Conservation (phyloP, 768 basidiomycete genomes). For the Suillus clintonianus region DNA sequence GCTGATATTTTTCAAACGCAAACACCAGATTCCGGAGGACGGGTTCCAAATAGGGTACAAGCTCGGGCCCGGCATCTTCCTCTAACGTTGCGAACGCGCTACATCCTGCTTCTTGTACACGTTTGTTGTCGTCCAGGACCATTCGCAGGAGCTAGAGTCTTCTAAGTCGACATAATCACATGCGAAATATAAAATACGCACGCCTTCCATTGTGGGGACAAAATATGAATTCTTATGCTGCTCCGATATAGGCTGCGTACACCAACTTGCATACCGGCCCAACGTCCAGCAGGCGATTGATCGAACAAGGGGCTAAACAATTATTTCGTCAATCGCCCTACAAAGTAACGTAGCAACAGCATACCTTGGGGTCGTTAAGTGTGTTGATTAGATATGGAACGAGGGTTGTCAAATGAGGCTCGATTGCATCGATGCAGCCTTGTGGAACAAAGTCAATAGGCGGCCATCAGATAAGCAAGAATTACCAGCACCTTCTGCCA, state of each 20-base stretch:
- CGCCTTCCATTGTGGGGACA: constrained; percentile 98
- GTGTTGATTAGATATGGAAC: constrained; percentile 92
- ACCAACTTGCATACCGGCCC: constrained; percentile 99
- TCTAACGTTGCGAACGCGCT: constrained; percentile 98
- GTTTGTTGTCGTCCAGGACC: constrained; percentile 98
- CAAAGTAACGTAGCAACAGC: constrained; percentile 15
- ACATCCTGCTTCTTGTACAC: constrained; percentile 98
- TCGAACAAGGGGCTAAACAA: constrained; percentile 83
- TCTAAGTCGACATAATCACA: constrained; percentile 2
- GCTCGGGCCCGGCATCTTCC: constrained; percentile 90
- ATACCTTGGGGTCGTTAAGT: constrained; percentile 88
- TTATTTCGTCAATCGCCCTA: constrained; percentile 7
- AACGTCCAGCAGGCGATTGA: constrained; percentile 99
- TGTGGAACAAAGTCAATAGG: constrained; percentile 12
- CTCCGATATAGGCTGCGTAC: constrained; percentile 78
- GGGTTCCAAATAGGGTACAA: constrained; percentile 93
- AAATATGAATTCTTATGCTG: constrained; percentile 91
- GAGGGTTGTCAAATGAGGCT: constrained; percentile 91
- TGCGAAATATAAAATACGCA: constrained; percentile 42
- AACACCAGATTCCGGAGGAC: constrained; percentile 93
- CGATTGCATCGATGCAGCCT: constrained; percentile 97
- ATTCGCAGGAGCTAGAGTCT: constrained; percentile 81
- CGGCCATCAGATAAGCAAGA: not conserved
- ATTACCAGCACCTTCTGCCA: constrained; percentile 83
- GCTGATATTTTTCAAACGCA: constrained; percentile 98